Evolutionary conservation across 2,329 filamentous ascomycete species (phyloP).

Genomic region (Karstenula rhodostoma): DNA sequence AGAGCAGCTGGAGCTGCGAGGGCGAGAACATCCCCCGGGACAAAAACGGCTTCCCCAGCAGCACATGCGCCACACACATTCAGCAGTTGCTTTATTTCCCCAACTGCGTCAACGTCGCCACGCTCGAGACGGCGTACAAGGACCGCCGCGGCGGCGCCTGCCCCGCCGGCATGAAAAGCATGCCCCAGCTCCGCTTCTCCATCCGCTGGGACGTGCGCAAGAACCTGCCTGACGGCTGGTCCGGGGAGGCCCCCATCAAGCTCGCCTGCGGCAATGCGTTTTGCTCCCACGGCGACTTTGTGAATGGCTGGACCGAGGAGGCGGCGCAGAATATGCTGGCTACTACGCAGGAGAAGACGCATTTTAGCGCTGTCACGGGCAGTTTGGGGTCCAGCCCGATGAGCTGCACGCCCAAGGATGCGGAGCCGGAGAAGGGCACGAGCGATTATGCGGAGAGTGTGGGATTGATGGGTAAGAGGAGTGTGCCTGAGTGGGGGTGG

Average conservation of each 20-base stretch:
- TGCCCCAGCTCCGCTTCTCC: constrained; percentile 58
- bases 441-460: constrained; percentile 53
- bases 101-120: constrained; percentile 52
- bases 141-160: constrained; percentile 45
- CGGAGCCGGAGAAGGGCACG: constrained; percentile 53
- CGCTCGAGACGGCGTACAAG: constrained; percentile 49
- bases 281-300: constrained; percentile 58
- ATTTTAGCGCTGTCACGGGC: constrained; percentile 50
- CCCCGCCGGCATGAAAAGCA: constrained; percentile 55
- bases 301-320: constrained; percentile 57
- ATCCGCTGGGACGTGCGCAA: constrained; percentile 58
- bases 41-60: constrained; percentile 40
- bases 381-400: constrained; percentile 42
- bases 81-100: constrained; percentile 58
- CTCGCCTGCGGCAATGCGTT: constrained; percentile 53
- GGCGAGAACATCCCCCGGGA: constrained; percentile 27
- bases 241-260: constrained; percentile 54
- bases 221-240: constrained; percentile 56
- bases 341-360: constrained; percentile 44
- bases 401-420: constrained; percentile 50
- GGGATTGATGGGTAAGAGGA: constrained; percentile 30
- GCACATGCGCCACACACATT: constrained; percentile 54
- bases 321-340: constrained; percentile 54
- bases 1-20: constrained; percentile 41
- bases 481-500: constrained; percentile 20